Evolutionary conservation across 371 early-diverging fungal species (phyloP), one percentile per base, ranked within the genome.

Genomic region (Mortierella sp.): DNA sequence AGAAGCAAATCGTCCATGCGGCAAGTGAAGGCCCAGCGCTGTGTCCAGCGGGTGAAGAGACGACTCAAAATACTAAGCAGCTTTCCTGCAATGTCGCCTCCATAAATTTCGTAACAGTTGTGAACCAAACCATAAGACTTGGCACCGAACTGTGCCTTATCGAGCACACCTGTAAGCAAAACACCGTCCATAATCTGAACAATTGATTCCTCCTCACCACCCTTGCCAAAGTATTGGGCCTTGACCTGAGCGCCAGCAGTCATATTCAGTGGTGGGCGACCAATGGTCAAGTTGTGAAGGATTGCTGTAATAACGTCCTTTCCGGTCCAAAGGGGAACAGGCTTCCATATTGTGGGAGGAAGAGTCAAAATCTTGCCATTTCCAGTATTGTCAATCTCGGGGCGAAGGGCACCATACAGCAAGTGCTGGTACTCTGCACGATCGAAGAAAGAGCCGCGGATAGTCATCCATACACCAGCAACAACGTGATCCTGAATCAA

Each of bases 401-500:
- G 95, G 22, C 93, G 89, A 65, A 97, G 83, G 1, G 93, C 92
- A 76, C 91, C 92, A 76, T 94, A 96, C n/a, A 99, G 84, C 19
- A 99, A 84, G 83, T 98, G 96, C 69, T 95, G 93, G 84, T 98
- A 99, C 84, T 97, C 94, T 31, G 95, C 97, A 56, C 92, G 89
- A 29, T 89, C 91, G 60, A 99, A 94, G 87, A 99, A 95, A 0
- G 96, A 91, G 82, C 97, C 96, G 61, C 96, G 94, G 42, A 91
- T 86, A 26, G 96, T 94, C 93, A 99, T 90, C 84, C 94, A 91
- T 31, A 98, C 96, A 79, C 98, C 99, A 29, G 96, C 94, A 53
- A 97, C 97, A 29, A 99, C 97, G 83, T 99, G 99, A 87, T 99
- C 99, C 88, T 99, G 99, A 66, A 99, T 98, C 83, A 99, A 86